Base-by-base conservation (phyloP, 768 basidiomycete genomes). In the Boletus sp. region DNA sequence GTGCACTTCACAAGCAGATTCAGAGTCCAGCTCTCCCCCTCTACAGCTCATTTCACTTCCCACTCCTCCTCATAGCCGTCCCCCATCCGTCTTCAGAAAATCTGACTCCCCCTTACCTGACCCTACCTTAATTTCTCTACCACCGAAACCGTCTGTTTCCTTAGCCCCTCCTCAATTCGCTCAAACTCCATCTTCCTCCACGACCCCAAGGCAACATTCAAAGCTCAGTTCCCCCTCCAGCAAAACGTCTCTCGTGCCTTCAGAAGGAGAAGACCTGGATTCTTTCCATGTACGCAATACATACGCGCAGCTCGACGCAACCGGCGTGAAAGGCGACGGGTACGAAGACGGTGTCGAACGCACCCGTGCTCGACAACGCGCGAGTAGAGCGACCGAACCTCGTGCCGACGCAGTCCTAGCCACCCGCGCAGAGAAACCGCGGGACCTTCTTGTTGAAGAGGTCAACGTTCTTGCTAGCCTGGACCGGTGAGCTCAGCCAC, bases 241-340 rank as follows among this genome's bases (percentile, higher is more conserved):
- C 67, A 79, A 80, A 54, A 70, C 74, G 13, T 90, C 88, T 6
- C 75, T 88, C 17, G 80, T 80, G 1, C 88, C 85, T 1, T 87
- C 87, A 6, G 85, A 85, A 60, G 87, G 87, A 27, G 91, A 93
- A 69, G 91, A 93, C 62, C 66, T 83, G 52, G 91, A 93, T 66
- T 81, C 87, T 7, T 89, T 89, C 62, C 86, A 90, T 69, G 88
- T 95, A 7, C 82, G 92, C 38, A 86, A 79, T 55, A 92, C 90
- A 1, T 95, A 98, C 67, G 96, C 94, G 0, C 82, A 90, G 58
- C 79, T 98, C n/a, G 93, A 98, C 46, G 74, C 81, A 10, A 81
- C 81, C 40, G 96, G 96, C n/a, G 95, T 98, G 35, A 88, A 84
- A 65, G 94, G 95, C 3, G 96, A 98, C 66, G 96, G 96, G 0